A percentile compares a stretch with the other conserved stretches of the same genome.
phyloP scores from a whole-genome alignment of 306 rosid species.

The Hippophae tibetana region DNA sequence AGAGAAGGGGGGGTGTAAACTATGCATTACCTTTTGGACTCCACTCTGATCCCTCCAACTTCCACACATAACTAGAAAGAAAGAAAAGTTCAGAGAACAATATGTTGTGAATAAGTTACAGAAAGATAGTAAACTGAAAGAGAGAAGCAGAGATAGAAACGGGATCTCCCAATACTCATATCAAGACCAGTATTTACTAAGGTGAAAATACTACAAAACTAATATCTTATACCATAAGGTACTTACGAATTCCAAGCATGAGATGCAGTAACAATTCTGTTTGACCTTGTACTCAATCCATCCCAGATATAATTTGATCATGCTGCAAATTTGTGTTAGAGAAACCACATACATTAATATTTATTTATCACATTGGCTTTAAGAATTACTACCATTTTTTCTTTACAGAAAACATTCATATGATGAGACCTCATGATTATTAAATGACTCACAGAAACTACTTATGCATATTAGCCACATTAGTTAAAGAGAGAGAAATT shows the following conservation, averaged over 20 bases:
- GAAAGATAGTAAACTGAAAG: background rate
- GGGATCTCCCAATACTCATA: background rate
- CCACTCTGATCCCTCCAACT: conserved; percentile 87
- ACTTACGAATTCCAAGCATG: conserved; percentile 99
- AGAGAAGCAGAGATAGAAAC: background rate
- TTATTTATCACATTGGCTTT: conserved; percentile 12
- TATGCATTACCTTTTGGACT: conserved; percentile 78
- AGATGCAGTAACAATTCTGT: conserved; percentile 88
- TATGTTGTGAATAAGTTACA: background rate
- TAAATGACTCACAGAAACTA: too few species aligned
- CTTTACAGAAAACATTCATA: too few species aligned
- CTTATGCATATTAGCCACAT: too few species aligned
- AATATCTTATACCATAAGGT: conserved; percentile 21
- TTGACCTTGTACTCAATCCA: conserved; percentile 80
- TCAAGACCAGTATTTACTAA: background rate
- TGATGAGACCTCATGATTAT: too few species aligned
- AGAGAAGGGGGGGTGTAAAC: too few species aligned
- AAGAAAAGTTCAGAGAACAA: conserved; percentile 2
- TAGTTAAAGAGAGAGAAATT: too few species aligned
- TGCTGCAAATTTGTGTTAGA: conserved; percentile 42
- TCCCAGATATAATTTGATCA: conserved; percentile 85
- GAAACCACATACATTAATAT: conserved; percentile 18
- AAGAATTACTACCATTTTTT: background rate
- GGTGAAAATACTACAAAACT: conserved; percentile 6
- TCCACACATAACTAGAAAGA: conserved; percentile 81